Percentiles rank a stretch among this genome's conserved stretches.
Evolutionary conservation across 164 flowering plant genomes (phyloP).

Genomic region (Vitis rupestris): DNA sequence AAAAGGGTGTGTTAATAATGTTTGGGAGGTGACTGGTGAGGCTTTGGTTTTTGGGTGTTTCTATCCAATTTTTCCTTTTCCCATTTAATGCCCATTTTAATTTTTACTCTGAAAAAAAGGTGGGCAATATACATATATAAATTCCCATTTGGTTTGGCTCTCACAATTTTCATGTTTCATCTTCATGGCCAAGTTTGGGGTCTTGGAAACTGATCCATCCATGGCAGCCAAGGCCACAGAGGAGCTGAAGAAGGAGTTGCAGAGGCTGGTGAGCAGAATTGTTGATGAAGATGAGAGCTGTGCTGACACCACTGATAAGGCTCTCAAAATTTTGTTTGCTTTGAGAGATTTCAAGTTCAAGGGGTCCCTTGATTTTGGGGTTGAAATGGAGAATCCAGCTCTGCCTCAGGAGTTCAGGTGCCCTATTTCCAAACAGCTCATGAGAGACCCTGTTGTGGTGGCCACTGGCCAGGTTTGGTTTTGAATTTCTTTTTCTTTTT

Average conservation of each 20-base stretch:
- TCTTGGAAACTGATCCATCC: slow-evolving; percentile 7
- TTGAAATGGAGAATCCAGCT: slow-evolving; percentile 3
- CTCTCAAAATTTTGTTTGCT: slow-evolving; percentile 28
- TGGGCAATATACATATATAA: too few relatives aligned
- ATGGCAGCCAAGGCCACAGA: slow-evolving; percentile 5
- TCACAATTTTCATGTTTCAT: too few relatives aligned
- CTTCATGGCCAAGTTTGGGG: neutral
- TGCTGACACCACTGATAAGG: slow-evolving; percentile 37
- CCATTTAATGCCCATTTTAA: too few relatives aligned
- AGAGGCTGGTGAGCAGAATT: slow-evolving; percentile 42
- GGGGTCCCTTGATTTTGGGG: slow-evolving; percentile 15
- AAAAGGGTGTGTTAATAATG: too few relatives aligned
- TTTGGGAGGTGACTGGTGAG: too few relatives aligned
- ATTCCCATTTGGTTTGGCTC: too few relatives aligned
- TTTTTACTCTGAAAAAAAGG: too few relatives aligned
- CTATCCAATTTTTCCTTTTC: too few relatives aligned
- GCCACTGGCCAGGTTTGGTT: slow-evolving; percentile 63
- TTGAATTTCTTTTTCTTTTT: neutral
- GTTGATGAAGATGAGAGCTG: slow-evolving; percentile 25
- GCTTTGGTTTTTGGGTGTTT: too few relatives aligned
- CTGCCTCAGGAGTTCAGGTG: slow-evolving; percentile 60
- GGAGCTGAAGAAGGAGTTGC: slow-evolving; percentile 49
- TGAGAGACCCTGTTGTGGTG: slow-evolving; percentile 72
- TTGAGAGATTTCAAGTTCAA: slow-evolving; percentile 43
- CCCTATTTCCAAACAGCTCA: slow-evolving; percentile 60